phyloP scores from a whole-genome alignment of 148 eudicot species.

The Camellia lanceoleosa region DNA sequence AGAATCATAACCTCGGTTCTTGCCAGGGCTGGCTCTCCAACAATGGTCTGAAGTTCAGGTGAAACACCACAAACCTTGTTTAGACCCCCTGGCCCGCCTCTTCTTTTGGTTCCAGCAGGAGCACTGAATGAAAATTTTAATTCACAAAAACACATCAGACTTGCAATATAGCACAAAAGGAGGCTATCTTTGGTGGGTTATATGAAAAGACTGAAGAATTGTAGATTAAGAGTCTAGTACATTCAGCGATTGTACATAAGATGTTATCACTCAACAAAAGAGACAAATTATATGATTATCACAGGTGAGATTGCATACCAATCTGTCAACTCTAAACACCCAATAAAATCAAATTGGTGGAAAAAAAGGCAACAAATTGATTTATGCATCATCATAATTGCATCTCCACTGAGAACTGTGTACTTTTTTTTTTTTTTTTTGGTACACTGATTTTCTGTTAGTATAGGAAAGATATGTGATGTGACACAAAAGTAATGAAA shows the following conservation, averaged over 20 bases:
- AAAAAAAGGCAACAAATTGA: not conserved
- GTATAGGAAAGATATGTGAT: not conserved
- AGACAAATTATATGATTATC: not conserved
- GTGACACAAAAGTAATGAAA: not conserved
- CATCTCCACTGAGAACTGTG: not conserved
- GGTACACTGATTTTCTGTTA: not conserved
- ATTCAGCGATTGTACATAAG: not conserved
- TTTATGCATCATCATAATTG: not conserved
- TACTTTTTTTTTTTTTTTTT: too few relatives aligned
- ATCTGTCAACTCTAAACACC: not conserved
- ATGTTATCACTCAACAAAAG: not conserved
- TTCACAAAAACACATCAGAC: not conserved
- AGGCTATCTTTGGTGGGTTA: not conserved
- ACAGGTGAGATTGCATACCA: not conserved
- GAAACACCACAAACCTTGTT: constrained; percentile 87
- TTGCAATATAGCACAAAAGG: not conserved
- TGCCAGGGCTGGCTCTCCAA: constrained; percentile 80
- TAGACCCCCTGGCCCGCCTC: constrained; percentile 90
- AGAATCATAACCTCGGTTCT: constrained; percentile 68
- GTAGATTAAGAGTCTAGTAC: not conserved
- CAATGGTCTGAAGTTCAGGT: constrained; percentile 78
- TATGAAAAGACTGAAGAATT: not conserved
- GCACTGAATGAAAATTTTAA: constrained; percentile 33
- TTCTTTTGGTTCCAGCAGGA: constrained; percentile 62
- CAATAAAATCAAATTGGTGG: not conserved